Evolutionary conservation across 352 stramenopile genomes (phyloP), one percentile per base, ranked within the genome.

Genomic region (Discostella stelligera): DNA sequence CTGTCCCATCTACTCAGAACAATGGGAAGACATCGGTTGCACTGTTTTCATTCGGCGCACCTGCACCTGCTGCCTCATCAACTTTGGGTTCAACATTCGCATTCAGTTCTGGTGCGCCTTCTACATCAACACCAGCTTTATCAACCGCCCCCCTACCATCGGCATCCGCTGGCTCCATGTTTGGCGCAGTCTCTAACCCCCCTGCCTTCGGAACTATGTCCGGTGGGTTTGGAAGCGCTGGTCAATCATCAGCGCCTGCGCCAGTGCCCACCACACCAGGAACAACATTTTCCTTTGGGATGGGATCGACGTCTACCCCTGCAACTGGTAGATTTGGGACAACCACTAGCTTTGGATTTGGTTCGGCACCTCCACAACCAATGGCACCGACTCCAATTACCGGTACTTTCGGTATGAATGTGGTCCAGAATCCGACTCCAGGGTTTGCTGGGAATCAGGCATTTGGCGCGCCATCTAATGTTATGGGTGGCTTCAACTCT

Each of bases 271-370:
- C 69, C 8, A 39, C 53, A 23, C 13, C 54, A n/a, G 50, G 25
- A 59, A 20, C 50, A 25, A 49, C 70, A 13, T 78, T 70, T 27
- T 30, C 53, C 18, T 72, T 72, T 56, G 67, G 49, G 16, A 21
- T 13, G 46, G 27, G 18, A 8, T 44, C 44, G 20, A 54, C 41
- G 13, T 14, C 66, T 27, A 18, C 61, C 37, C 39, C 66, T 6
- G 3, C 59, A 20, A n/a, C 32, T 32, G 20, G 27, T 20, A 53
- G 55, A 4, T 80, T 80, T 66, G 67, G 67, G 9, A 53, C 70
- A 14, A 30, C 70, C 46, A 20, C 48, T 46, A 23, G 58, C 27
- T 73, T 74, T 68, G 49, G 18, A 37, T 80, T 80, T 50, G 64
- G 72, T 50, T 80, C 39, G 56, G 72, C 63, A 62, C 7, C 27